Evolutionary conservation across 2,329 filamentous ascomycete species (phyloP), one percentile per base, ranked within the genome.

Genomic region (Colletotrichum agaves): DNA sequence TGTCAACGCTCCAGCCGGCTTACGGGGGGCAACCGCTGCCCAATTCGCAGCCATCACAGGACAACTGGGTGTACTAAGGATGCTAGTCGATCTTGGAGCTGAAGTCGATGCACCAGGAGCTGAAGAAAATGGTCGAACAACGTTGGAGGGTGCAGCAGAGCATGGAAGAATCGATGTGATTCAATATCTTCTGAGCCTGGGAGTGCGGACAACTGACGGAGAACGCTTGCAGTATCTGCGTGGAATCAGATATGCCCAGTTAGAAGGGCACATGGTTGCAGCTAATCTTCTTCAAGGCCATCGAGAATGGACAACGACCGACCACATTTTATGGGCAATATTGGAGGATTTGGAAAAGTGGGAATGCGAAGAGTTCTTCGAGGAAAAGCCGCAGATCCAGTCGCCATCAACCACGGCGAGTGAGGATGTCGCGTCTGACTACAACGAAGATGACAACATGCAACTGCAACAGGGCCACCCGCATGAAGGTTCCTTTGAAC

Each of bases 101-200:
- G n/a, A 55, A 2, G 1, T 63, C 10, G 12, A 67, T 12, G 63
- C 59, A 3, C 15, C 43, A 4, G n/a, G 41, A 1, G 63, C 63
- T 8, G 4, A n/a, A 3, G 1, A 3, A 2, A 0, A 4, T 6
- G 63, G 59, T 1, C 13, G 63, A 15, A 67, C 63, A 0, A 35
- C 63, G 1, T 6, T 67, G 2, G 63, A 67, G 15, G 59, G 50
- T 11, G 63, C 59, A 8, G 59, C 63, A 7, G 59, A 67, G 5
- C 15, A 58, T 12, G 59, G 59, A 0, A 43, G 44, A 5, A 39
- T 67, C 21, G 63, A 53, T 3, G 44, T 52, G 19, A 17, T 53
- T 3, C 44, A 41, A 7, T 41, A 57, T 3, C 43, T 58, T 8
- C 12, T 67, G 4, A n/a, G 5, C 2, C 3, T 27, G n/a, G 59